These are phyloP conservation scores for Macrocystidia cucumis DNA, from an alignment of 1,284 basidiomycete genomes.

Conservation along the genomic window DNA sequence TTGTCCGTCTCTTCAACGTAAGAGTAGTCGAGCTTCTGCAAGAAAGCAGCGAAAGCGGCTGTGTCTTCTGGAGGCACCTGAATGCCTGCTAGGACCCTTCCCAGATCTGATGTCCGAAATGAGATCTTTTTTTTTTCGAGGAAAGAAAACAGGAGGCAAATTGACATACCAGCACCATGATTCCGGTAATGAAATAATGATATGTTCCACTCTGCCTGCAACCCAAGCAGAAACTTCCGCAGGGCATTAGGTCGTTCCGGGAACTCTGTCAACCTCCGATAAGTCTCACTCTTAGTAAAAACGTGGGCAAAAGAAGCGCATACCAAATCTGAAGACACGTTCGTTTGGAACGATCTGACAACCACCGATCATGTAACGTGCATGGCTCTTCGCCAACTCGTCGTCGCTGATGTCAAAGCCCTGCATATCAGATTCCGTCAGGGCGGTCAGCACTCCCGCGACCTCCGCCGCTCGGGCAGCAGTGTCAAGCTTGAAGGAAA, in stretches of 20 bases:
- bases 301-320: slow-evolving; percentile 26
- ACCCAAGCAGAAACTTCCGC: slow-evolving; percentile 78
- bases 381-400: slow-evolving; percentile 93
- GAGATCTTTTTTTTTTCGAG: slow-evolving; percentile 10
- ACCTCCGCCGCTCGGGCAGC: slow-evolving; percentile 64
- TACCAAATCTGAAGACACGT: slow-evolving; percentile 90
- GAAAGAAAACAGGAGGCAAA: slow-evolving; percentile 5
- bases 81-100: slow-evolving; percentile 88
- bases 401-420: slow-evolving; percentile 90
- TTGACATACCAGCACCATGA: slow-evolving; percentile 82
- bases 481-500: slow-evolving; percentile 84
- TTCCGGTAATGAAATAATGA: slow-evolving; percentile 97
- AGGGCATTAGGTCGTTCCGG: slow-evolving; percentile 93
- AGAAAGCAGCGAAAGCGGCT: slow-evolving; percentile 65
- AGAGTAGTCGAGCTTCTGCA: slow-evolving; percentile 76
- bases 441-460: slow-evolving; percentile 47
- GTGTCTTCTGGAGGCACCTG: slow-evolving; percentile 76
- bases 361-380: slow-evolving; percentile 92
- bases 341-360: slow-evolving; percentile 74
- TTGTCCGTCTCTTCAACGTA: slow-evolving; percentile 95
- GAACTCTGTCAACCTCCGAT: slow-evolving; percentile 59
- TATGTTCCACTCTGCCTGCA: slow-evolving; percentile 90
- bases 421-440: slow-evolving; percentile 69
- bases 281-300: slow-evolving; percentile 6
- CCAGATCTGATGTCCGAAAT: slow-evolving; percentile 77